These are phyloP conservation scores for Monosporozyma yasuniensis DNA, from an alignment of 805 yeast species.

Conservation along the genomic window DNA sequence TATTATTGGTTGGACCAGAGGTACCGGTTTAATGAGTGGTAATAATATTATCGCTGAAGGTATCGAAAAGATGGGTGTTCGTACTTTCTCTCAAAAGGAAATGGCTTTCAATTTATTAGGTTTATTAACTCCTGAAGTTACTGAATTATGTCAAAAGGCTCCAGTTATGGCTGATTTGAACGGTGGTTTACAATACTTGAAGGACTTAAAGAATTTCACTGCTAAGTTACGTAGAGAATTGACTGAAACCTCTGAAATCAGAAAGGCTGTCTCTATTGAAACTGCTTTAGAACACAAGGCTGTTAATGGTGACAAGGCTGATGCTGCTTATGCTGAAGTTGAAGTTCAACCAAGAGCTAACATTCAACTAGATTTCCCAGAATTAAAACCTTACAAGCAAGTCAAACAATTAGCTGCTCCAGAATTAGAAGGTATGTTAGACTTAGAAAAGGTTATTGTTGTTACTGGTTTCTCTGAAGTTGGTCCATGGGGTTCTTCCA, in stretches of 20 bases:
- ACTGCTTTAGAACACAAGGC: conserved; percentile 75
- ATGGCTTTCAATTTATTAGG: conserved; percentile 99
- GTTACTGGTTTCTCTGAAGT: conserved; percentile 98
- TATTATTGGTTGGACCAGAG: conserved; percentile 99
- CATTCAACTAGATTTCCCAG: conserved; percentile 89
- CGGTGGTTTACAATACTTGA: conserved; percentile 95
- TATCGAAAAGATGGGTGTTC: conserved; percentile 88
- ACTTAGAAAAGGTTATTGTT: conserved; percentile 84
- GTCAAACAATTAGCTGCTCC: conserved; percentile 56
- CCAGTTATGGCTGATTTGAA: conserved; percentile 98
- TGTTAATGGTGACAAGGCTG: conserved; percentile 81
- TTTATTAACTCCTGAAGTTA: conserved; percentile 77
- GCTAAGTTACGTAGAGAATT: conserved; percentile 60
- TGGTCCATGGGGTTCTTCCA: conserved; percentile 98
- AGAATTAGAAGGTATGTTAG: conserved; percentile 81
- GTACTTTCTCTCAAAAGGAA: conserved; percentile 97
- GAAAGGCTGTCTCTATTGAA: conserved; percentile 93
- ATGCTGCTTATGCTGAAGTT: conserved; percentile 71
- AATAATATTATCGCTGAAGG: conserved; percentile 98
- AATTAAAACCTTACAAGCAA: conserved; percentile 65
- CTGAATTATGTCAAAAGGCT: conserved; percentile 77
- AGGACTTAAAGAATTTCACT: conserved; percentile 83
- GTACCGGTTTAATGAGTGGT: conserved; percentile 97
- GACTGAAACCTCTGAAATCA: conserved; percentile 78
- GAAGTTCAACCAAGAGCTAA: conserved; percentile 88